A percentile compares a stretch with the other conserved stretches of the same genome.
These are phyloP conservation scores for Penicillium olsonii DNA, from an alignment of 2,329 filamentous ascomycete genomes.

Conservation along the genomic window DNA sequence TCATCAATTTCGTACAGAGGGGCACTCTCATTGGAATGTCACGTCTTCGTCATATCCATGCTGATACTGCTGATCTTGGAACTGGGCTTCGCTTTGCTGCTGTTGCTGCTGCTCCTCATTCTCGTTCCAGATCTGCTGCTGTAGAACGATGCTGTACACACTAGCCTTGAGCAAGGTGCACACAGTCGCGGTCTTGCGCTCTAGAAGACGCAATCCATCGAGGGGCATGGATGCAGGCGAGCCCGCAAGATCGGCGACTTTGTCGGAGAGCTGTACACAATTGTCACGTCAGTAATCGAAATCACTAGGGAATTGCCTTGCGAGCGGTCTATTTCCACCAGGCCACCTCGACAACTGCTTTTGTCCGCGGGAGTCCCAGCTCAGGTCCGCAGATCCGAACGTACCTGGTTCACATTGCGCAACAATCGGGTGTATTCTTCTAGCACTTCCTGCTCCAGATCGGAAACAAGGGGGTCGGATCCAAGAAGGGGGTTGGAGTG, in stretches of 20 bases:
- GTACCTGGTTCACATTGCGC: slow-evolving; percentile 86
- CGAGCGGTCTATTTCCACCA: background rate
- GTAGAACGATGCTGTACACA: slow-evolving; percentile 96
- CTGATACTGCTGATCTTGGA: slow-evolving; percentile 22
- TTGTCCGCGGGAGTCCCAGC: background rate
- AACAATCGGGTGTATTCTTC: slow-evolving; percentile 89
- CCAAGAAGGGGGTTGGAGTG: slow-evolving; percentile 40
- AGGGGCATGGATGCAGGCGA: slow-evolving; percentile 70
- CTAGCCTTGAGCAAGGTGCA: slow-evolving; percentile 97
- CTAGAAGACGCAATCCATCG: slow-evolving; percentile 81
- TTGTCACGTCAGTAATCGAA: background rate
- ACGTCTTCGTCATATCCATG: slow-evolving; percentile 25
- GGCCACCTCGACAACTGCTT: background rate
- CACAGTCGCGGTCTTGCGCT: slow-evolving; percentile 91
- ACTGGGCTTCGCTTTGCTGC: slow-evolving; percentile 25
- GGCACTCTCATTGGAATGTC: slow-evolving; percentile 23
- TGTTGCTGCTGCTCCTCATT: slow-evolving; percentile 38
- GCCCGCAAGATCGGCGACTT: slow-evolving; percentile 60
- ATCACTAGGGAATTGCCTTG: background rate
- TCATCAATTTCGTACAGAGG: slow-evolving; percentile 8
- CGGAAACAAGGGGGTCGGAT: slow-evolving; percentile 56
- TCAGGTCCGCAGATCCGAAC: background rate
- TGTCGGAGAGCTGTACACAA: slow-evolving; percentile 33
- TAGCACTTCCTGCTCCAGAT: slow-evolving; percentile 88
- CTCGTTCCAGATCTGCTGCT: slow-evolving; percentile 87